Evolutionary conservation across 2,329 filamentous ascomycete species (phyloP), one percentile per base, ranked within the genome.

Genomic region (Microcyclospora pomicola): DNA sequence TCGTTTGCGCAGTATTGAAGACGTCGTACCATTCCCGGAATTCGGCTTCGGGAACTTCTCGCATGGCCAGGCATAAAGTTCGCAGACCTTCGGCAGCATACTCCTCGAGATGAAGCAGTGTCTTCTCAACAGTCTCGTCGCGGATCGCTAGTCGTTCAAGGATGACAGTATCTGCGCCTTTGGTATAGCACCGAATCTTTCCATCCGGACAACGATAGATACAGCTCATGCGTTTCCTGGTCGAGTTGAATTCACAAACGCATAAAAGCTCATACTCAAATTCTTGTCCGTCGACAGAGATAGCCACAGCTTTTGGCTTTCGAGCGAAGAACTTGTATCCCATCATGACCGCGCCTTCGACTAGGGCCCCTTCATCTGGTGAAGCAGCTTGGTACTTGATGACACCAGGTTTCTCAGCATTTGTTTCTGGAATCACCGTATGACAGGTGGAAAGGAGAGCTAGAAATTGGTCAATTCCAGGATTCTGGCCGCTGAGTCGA

Each of bases 351-450:
- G 91, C 91, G 40, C 91, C 92, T 52, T 95, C 82, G 0, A 98
- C 91, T 35, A 98, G 67, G n/a, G 91, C 91, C 40, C 88, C 91
- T 60, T 98, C 91, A 49, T 98, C 91, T 1, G 91, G 91, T 15
- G 91, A 98, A 2, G 92, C 88, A 15, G 91, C 91, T 64, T 98
- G 92, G 51, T 98, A 98, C 62, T 92, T 96, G 68, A 98, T 95
- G 29, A 77, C 71, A 13, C 77, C 81, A 2, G 73, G 71, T 42
- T 82, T 82, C 49, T 85, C 80, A 32, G 86, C 82, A 35, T 77
- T 77, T 51, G 78, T 71, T 62, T 98, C 91, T 0, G 91, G 92
- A 53, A 98, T 98, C 48, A 98, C 91, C 0, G 91, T 98, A 60
- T 98, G 91, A 51, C 91, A 98, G 6, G 82, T 93, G 6, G 88